Evolutionary conservation across 2,329 filamentous ascomycete genomes (phyloP).

Genomic region (Microdochium trichocladiopsis): DNA sequence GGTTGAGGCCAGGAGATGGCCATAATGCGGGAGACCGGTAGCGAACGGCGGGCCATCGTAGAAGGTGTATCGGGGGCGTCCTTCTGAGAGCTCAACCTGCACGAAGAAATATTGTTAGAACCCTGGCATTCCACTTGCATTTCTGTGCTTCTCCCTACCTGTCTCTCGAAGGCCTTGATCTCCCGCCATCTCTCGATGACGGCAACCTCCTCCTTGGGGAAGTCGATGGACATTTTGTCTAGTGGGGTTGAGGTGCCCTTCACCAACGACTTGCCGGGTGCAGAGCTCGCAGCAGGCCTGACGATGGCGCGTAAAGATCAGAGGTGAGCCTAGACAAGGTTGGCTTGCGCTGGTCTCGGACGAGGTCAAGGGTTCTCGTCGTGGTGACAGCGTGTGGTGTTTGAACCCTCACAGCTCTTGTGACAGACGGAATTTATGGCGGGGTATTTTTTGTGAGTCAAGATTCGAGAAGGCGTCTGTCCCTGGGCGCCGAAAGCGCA

Average conservation of each 20-base stretch:
- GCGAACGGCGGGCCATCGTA: conserved; percentile 83
- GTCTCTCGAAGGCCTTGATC: conserved; percentile 83
- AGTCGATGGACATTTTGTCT: conserved; percentile 73
- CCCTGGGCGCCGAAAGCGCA: neutral
- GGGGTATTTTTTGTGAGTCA: conserved; percentile 9
- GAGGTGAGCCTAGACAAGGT: too few relatives aligned
- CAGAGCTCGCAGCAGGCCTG: neutral
- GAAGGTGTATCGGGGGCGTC: conserved; percentile 82
- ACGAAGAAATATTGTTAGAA: too few relatives aligned
- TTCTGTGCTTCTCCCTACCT: conserved; percentile 48
- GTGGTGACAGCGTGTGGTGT: neutral
- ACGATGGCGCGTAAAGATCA: too few relatives aligned
- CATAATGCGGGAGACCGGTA: conserved; percentile 62
- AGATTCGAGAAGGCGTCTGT: conserved; percentile 4
- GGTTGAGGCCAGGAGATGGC: conserved; percentile 79
- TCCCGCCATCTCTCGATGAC: conserved; percentile 84
- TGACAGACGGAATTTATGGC: conserved; percentile 5
- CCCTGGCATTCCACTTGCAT: too few relatives aligned
- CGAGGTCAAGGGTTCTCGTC: neutral
- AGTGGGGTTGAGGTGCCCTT: neutral
- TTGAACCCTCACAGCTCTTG: neutral
- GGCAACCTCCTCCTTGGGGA: conserved; percentile 83
- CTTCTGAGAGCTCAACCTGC: conserved; percentile 70
- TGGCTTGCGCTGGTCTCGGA: neutral
- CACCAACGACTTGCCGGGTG: conserved; percentile 3